A percentile compares a stretch with the other conserved stretches of the same genome.
phyloP scores from a whole-genome alignment of 345 rosid genomes.

The Eucalyptus pauciflora region DNA sequence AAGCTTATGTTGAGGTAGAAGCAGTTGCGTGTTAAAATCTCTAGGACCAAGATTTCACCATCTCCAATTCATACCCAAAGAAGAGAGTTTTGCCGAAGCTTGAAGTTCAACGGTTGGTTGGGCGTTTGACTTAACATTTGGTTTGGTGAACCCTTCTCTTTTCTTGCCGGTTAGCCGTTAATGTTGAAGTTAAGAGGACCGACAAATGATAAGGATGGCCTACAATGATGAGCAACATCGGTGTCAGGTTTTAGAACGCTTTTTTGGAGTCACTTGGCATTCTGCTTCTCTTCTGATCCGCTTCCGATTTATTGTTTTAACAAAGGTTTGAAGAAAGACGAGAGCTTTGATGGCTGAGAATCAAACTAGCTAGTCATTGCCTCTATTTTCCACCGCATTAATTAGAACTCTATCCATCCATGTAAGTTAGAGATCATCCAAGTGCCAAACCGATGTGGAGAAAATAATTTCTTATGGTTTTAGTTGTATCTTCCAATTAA shows the following conservation, averaged over 20 bases:
- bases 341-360: neutral
- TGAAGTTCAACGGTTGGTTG: neutral
- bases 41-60: neutral
- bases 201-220: neutral
- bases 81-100: neutral
- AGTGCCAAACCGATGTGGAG: neutral
- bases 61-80: neutral
- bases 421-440: neutral
- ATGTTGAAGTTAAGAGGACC: neutral
- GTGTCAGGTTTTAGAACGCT: neutral
- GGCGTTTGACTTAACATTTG: neutral
- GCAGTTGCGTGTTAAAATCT: rapidly evolving
- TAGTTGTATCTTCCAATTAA: neutral
- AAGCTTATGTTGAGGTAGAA: neutral
- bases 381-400: neutral
- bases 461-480: neutral
- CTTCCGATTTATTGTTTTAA: neutral
- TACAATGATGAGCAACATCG: neutral
- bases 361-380: neutral
- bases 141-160: neutral
- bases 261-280: neutral
- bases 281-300: neutral
- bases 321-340: neutral
- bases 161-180: neutral
- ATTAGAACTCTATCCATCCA: neutral